Evolutionary conservation across 129 eudicot species (phyloP).

Genomic region (Logfia minima): DNA sequence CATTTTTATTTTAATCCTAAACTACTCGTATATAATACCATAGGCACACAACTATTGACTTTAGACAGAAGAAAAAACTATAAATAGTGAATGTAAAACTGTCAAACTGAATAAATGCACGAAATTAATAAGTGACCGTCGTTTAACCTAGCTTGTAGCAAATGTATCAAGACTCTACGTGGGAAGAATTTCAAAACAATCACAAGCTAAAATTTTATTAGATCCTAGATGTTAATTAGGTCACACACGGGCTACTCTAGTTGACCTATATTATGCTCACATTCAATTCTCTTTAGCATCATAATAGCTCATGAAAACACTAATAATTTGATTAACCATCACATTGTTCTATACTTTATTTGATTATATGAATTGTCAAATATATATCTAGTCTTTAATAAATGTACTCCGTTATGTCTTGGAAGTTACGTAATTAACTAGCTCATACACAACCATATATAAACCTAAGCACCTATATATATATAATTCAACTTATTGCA

Average conservation of each 20-base stretch:
- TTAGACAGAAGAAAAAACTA: too few species aligned
- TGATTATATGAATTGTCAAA: not conserved
- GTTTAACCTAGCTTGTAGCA: too few species aligned
- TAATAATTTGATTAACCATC: not conserved
- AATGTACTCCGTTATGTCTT: too few species aligned
- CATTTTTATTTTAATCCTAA: too few species aligned
- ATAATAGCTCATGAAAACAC: not conserved
- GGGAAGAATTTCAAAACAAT: not conserved
- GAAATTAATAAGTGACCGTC: not conserved
- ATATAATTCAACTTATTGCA: not conserved
- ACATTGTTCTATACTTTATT: not conserved
- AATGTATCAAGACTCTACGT: not conserved
- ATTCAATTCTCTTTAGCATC: not conserved
- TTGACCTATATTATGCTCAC: not conserved
- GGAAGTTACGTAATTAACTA: too few species aligned
- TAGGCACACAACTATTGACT: too few species aligned
- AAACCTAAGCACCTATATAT: not conserved
- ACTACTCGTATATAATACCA: too few species aligned
- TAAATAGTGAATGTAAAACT: not conserved
- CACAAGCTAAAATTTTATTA: not conserved
- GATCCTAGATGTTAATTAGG: not conserved
- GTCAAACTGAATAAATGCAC: not conserved
- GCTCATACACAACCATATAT: not conserved
- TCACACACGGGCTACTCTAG: not conserved
- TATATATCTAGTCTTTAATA: too few species aligned